Evolutionary conservation across 2,329 filamentous ascomycete species (phyloP).

Genomic region (Furcasterigmium sp.): DNA sequence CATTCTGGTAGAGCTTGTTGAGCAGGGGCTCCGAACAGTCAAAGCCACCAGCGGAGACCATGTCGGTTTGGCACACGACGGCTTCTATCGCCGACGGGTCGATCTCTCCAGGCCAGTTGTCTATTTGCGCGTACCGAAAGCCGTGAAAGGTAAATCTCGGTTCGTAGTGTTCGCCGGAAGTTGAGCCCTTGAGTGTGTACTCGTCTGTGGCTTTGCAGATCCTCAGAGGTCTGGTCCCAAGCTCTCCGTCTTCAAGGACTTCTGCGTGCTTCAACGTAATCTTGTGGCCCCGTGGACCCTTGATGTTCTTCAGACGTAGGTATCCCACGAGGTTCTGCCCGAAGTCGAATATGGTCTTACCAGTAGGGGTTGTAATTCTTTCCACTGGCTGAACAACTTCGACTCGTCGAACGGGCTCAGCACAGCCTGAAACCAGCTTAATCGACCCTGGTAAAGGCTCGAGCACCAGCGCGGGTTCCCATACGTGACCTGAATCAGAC

Average conservation of each 20-base stretch:
- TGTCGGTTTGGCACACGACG: constrained; percentile 8
- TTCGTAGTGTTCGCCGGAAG: constrained; percentile 24
- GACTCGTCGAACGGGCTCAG: constrained; percentile 13
- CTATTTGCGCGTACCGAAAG: constrained; percentile 41
- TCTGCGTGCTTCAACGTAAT: constrained; percentile 33
- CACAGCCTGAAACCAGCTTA: background rate
- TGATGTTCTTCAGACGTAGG: constrained; percentile 17
- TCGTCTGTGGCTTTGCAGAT: constrained; percentile 27
- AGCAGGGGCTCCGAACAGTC: constrained; percentile 4
- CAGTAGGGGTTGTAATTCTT: constrained; percentile 23
- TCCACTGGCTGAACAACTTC: constrained; percentile 20
- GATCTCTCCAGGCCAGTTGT: constrained; percentile 22
- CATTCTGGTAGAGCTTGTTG: constrained; percentile 6
- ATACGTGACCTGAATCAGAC: too few relatives aligned
- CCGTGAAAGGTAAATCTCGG: constrained; percentile 47
- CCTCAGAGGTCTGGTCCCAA: constrained; percentile 29
- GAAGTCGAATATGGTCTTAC: constrained; percentile 35
- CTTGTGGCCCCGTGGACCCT: constrained; percentile 11
- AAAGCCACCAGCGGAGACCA: constrained; percentile 5
- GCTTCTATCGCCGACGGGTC: constrained; percentile 1
- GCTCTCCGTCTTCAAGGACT: constrained; percentile 34
- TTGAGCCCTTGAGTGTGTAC: constrained; percentile 19
- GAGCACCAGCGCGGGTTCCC: background rate
- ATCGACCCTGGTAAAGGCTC: background rate
- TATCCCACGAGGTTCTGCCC: constrained; percentile 38